Percentiles rank a stretch among this genome's conserved stretches.
Evolutionary conservation across 371 early-diverging fungal genomes (phyloP).

Genomic region (Rhizopus arrhizus): DNA sequence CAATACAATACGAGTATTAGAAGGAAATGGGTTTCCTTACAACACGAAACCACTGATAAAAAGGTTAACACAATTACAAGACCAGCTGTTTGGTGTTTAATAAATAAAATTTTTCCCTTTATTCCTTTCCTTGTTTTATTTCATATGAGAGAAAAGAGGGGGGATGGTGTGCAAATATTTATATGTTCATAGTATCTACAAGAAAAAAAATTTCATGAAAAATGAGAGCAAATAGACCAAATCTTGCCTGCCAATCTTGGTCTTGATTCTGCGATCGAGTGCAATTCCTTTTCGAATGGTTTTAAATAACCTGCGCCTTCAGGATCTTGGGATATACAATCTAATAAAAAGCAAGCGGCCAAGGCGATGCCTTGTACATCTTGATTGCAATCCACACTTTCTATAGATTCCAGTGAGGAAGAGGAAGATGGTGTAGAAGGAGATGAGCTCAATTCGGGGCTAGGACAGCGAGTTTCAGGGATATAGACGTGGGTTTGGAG

Average conservation of each 20-base stretch:
- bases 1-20: slow-evolving; percentile 15
- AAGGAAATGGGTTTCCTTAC: slow-evolving; percentile 25
- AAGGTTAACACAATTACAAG: slow-evolving; percentile 13
- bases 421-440: slow-evolving; percentile 30
- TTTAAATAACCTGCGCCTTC: slow-evolving; percentile 58
- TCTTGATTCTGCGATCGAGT: slow-evolving; percentile 34
- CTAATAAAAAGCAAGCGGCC: slow-evolving; percentile 65
- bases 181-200: slow-evolving; percentile 11
- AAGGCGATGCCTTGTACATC: slow-evolving; percentile 66
- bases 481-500: slow-evolving; percentile 23
- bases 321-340: slow-evolving; percentile 66
- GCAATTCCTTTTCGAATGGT: slow-evolving; percentile 61
- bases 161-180: not conserved
- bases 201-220: slow-evolving; percentile 9
- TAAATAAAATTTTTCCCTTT: not conserved
- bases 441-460: slow-evolving; percentile 23
- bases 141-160: not conserved
- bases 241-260: slow-evolving; percentile 40
- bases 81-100: slow-evolving; percentile 1
- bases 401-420: not conserved
- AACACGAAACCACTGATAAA: slow-evolving; percentile 22
- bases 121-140: not conserved
- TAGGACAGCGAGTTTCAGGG: slow-evolving; percentile 22
- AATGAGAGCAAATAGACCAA: slow-evolving; percentile 29
- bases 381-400: slow-evolving; percentile 8